Base-by-base conservation (phyloP, 768 basidiomycete species). In the Pulveroboletus sp. region DNA sequence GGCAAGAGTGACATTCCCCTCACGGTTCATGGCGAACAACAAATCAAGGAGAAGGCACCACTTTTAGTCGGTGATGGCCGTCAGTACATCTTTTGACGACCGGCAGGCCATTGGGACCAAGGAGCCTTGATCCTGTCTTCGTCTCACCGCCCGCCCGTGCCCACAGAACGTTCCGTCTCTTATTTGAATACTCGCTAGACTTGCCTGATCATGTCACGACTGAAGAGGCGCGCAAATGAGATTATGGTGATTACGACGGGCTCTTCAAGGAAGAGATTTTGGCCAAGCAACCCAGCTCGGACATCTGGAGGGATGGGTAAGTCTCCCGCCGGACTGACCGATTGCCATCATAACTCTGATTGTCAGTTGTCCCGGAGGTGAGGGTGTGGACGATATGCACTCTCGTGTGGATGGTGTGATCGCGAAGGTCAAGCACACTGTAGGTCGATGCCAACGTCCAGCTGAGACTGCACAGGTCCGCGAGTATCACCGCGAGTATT, bases 181-280 rank as follows among this genome's bases (percentile, higher is more conserved):
- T 93, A 31, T 92, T 93, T 48, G 76, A 69, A 27, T 72, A 78
- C 50, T 57, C 77, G 33, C 65, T 68, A 5, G 52, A 71, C 45
- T 46, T 61, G 32, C 85, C 84, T 2, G 51, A 76, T 50, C 81
- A 85, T 60, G 58, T 76, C 17, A 62, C 81, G 31, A 82, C 84
- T 0, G 88, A 90, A 56, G 77, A 81, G 21, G 83, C 74, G 24
- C 74, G 82, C 38, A 92, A 94, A 65, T 94, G 91, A 91, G 88
- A 95, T 61, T 95, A 95, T 63, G 89, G 94, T 9, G 81, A 89
- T 8, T 96, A 89, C 61, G 93, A 95, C 64, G 93, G 93, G 6
- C 78, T 93, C 37, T 65, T 77, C 26, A 73, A 83, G n/a, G 71
- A 80, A n/a, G 89, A 95, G 58, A 95, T 95, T 58, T 72, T 81